Percentiles rank a stretch among this genome's conserved stretches.
Evolutionary conservation across 345 rosid species (phyloP).

Genomic region (Hypericum perforatum): DNA sequence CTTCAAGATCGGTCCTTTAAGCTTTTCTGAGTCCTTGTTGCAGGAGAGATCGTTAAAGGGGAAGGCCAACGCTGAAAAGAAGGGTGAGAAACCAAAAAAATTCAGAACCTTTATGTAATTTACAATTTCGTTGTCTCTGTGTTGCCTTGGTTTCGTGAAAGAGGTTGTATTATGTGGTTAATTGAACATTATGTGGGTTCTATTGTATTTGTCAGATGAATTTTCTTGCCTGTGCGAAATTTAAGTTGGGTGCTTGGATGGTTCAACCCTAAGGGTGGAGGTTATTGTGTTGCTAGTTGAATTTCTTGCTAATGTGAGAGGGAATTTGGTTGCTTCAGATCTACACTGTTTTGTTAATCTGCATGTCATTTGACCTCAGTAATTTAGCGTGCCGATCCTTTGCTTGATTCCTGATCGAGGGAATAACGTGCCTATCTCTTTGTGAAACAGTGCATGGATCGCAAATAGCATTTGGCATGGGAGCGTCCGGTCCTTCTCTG

Average conservation of each 20-base stretch:
- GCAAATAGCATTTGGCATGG: constrained; percentile 47
- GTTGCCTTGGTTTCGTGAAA: too few species aligned
- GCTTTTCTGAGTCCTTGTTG: neutral
- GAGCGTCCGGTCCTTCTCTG: constrained; percentile 29
- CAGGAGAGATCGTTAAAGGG: constrained; percentile 35
- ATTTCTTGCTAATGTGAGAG: too few species aligned
- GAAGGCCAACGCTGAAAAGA: constrained; percentile 42
- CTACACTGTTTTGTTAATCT: too few species aligned
- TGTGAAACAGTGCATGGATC: constrained; percentile 28
- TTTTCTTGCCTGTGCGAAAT: too few species aligned
- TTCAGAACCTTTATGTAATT: neutral
- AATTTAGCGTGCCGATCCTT: neutral
- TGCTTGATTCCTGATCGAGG: constrained; percentile 3
- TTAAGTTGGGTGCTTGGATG: too few species aligned
- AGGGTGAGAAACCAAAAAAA: constrained; percentile 27
- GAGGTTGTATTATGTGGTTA: too few species aligned
- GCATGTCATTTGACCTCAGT: neutral
- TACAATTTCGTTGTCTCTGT: neutral
- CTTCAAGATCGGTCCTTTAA: too few species aligned
- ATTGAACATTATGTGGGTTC: too few species aligned
- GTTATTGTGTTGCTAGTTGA: too few species aligned
- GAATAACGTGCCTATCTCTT: neutral
- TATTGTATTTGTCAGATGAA: too few species aligned
- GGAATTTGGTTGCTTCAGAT: too few species aligned
- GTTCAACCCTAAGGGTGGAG: too few species aligned